Conservation (phyloP, 768 basidiomycete genomes). For the Thelephora aurantiotincta region DNA sequence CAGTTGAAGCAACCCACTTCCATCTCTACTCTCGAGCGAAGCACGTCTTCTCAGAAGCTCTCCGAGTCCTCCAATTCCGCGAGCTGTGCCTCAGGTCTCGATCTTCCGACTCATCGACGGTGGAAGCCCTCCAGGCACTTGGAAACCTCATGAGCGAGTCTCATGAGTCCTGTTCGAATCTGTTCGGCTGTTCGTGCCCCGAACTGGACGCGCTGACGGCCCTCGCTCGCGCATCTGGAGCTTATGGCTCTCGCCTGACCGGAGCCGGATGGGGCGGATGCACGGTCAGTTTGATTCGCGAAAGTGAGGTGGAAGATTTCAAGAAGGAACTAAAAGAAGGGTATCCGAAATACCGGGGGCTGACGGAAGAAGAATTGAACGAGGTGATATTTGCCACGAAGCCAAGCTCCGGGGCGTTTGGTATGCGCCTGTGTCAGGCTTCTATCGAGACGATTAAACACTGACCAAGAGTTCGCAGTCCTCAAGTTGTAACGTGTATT, state of each 20-base stretch:
- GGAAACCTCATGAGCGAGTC: slow-evolving; percentile 72
- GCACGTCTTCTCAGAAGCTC: slow-evolving; percentile 72
- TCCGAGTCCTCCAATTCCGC: slow-evolving; percentile 70
- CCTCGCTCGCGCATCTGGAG: slow-evolving; percentile 56
- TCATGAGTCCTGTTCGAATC: slow-evolving; percentile 49
- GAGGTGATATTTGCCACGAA: slow-evolving; percentile 74
- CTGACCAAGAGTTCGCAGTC: not conserved
- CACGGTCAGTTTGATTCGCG: slow-evolving; percentile 67
- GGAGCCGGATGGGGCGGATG: slow-evolving; percentile 92
- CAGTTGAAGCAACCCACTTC: slow-evolving; percentile 72
- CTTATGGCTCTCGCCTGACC: slow-evolving; percentile 73
- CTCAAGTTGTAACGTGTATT: slow-evolving; percentile 2
- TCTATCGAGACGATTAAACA: not conserved
- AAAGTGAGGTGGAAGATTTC: slow-evolving; percentile 46
- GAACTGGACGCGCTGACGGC: slow-evolving; percentile 60
- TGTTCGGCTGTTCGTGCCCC: slow-evolving; percentile 70
- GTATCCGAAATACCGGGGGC: slow-evolving; percentile 48
- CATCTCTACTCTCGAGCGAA: slow-evolving; percentile 72
- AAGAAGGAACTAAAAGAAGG: slow-evolving; percentile 41
- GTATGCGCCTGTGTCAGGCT: slow-evolving; percentile 29
- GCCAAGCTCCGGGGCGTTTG: slow-evolving; percentile 72
- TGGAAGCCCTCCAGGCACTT: slow-evolving; percentile 28
- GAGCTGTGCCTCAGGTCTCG: slow-evolving; percentile 39
- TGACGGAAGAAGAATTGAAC: slow-evolving; percentile 42
- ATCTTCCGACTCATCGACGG: slow-evolving; percentile 7